These are phyloP conservation scores for Mitragyna speciosa DNA, from an alignment of 257 asterid species.

Conservation along the genomic window DNA sequence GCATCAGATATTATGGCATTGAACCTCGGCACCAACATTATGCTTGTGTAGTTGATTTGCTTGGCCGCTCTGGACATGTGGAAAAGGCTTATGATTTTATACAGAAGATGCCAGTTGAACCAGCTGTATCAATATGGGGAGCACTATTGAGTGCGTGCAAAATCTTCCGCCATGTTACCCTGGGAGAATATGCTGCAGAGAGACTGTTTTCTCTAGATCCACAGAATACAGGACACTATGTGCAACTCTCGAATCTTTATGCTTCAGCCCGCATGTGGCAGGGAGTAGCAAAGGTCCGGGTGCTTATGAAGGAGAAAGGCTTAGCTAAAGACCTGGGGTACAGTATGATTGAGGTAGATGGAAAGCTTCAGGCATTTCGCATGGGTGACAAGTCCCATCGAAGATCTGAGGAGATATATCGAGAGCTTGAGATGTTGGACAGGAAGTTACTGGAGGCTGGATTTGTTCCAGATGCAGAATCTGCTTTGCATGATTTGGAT, in stretches of 20 bases:
- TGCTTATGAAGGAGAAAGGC: conserved; percentile 47
- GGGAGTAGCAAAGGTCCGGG: conserved; percentile 51
- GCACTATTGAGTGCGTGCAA: conserved; percentile 63
- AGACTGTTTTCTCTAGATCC: conserved; percentile 48
- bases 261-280: conserved; percentile 54
- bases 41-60: conserved; percentile 53
- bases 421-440: conserved; percentile 44
- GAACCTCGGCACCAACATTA: conserved; percentile 54
- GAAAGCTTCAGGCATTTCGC: conserved; percentile 43
- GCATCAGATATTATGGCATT: conserved; percentile 44
- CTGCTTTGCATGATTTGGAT: conserved; percentile 46
- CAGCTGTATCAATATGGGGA: conserved; percentile 65
- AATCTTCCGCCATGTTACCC: conserved; percentile 36
- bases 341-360: conserved; percentile 47
- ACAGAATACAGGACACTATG: conserved; percentile 48
- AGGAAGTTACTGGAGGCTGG: conserved; percentile 36
- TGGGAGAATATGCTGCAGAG: conserved; percentile 60
- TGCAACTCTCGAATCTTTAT: conserved; percentile 67
- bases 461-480: conserved; percentile 39
- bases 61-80: conserved; percentile 56
- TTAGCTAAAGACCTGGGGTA: conserved; percentile 45
- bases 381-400: conserved; percentile 51
- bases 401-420: conserved; percentile 34
- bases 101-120: conserved; percentile 45
- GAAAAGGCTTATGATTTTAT: conserved; percentile 47